Conservation (phyloP, 441 rosid genomes). For the Flueggea neowawraea region DNA sequence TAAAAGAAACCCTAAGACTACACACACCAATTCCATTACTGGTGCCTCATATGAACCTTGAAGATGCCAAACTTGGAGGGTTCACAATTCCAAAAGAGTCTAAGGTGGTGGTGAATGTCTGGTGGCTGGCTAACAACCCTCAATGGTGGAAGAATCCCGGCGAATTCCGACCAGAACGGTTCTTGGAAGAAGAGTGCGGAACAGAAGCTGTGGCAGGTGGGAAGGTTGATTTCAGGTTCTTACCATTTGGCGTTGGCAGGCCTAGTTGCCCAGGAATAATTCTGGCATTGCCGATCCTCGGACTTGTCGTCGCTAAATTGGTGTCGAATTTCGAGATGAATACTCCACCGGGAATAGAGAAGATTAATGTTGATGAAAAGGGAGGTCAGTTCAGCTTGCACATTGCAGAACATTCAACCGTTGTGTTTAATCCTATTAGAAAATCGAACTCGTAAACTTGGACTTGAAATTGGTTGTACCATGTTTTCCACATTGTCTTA, state of each 20-base stretch:
- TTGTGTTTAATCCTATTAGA: conserved; percentile 20
- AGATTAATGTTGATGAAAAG: conserved; percentile 46
- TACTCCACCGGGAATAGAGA: conserved; percentile 27
- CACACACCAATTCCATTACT: conserved; percentile 58
- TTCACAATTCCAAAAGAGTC: conserved; percentile 52
- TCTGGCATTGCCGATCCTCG: conserved; percentile 52
- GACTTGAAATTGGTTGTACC: too few relatives aligned
- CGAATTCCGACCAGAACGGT: conserved; percentile 53
- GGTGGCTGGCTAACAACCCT: conserved; percentile 67
- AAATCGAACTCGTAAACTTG: neutral
- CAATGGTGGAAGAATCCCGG: conserved; percentile 47
- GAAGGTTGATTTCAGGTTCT: conserved; percentile 46
- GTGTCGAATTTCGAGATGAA: conserved; percentile 41
- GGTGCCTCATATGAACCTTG: conserved; percentile 64
- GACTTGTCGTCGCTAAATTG: conserved; percentile 37
- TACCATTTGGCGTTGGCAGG: conserved; percentile 57
- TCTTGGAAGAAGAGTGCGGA: conserved; percentile 39
- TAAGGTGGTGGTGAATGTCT: conserved; percentile 56
- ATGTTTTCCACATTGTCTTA: too few relatives aligned
- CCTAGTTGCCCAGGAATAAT: conserved; percentile 61
- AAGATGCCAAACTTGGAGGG: conserved; percentile 49
- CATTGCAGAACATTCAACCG: conserved; percentile 48
- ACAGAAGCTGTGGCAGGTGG: conserved; percentile 44
- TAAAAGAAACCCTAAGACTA: conserved; percentile 49
- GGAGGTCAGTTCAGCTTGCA: conserved; percentile 73